Evolutionary conservation across 805 yeast species (phyloP), one percentile per base, ranked within the genome.

Genomic region (Wickerhamomyces hampshirensis): DNA sequence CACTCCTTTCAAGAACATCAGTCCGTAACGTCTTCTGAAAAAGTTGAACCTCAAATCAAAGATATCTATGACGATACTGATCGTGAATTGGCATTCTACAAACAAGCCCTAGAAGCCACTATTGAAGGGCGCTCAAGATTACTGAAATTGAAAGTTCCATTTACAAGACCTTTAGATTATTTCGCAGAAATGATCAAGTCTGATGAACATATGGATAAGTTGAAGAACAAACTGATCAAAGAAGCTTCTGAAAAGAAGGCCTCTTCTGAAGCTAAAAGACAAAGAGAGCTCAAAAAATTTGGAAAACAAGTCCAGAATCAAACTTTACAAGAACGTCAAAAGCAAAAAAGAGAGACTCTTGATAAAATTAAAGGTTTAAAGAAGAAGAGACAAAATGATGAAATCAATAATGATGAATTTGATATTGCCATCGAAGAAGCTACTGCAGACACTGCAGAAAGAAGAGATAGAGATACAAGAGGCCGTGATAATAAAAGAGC

Each of bases 111-210:
- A 39, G 82, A 76, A 35, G 94, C 97, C 4, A 93, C 84, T 19
- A 63, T 71, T 34, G 75, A 72, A 48, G 96, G 84, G 18, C 80
- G 91, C 54, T 59, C 70, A 31, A 73, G 75, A 37, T 67, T 84
- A 28, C 64, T 78, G 33, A 78, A 78, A 53, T 71, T 84, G 47
- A 80, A 81, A 55, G 78, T 91, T 23, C 87, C 96, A 42, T 93
- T 93, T 60, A 71, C 94, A 19, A 77, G 98, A 61, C 99, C 99
- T 26, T 66, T 76, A 53, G 98, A 93, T 59, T 93, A 86, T 62
- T 93, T 93, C 66, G 99, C 98, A 14, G 98, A 93, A 65, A 93
- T 93, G 98, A 85, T 88, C 42, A 93, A 93, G 68, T 81, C 89
- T 37, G 98, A 93, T 62, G 96, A 87, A 60, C 99, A 93, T 63